These are phyloP conservation scores for Hypsizygus marmoreus DNA, from an alignment of 768 basidiomycete species.

Conservation along the genomic window DNA sequence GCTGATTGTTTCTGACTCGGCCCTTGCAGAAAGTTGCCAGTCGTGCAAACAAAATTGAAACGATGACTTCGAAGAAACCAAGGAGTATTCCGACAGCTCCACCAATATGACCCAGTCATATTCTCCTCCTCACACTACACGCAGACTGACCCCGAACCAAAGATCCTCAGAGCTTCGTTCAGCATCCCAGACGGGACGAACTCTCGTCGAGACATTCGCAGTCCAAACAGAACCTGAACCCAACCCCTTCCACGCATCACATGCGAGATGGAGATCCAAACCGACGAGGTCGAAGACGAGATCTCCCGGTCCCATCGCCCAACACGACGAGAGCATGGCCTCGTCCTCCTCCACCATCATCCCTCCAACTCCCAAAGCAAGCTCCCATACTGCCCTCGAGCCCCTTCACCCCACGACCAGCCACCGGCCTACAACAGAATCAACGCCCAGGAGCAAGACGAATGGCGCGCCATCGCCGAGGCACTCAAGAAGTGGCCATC, in stretches of 20 bases:
- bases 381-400: slow-evolving; percentile 31
- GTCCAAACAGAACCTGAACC: slow-evolving; percentile 37
- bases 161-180: slow-evolving; percentile 45
- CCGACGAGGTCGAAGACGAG: slow-evolving; percentile 44
- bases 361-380: slow-evolving; percentile 68
- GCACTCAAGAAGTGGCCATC: slow-evolving; percentile 73
- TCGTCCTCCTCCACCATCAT: slow-evolving; percentile 76
- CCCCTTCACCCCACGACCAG: slow-evolving; percentile 45
- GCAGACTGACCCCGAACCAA: slow-evolving; percentile 67
- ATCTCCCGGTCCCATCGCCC: slow-evolving; percentile 51
- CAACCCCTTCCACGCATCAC: slow-evolving; percentile 38
- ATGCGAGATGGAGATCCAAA: slow-evolving; percentile 67
- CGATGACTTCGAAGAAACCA: slow-evolving; percentile 57
- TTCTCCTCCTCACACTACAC: slow-evolving; percentile 46
- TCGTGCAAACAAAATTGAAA: slow-evolving; percentile 54
- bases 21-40: slow-evolving; percentile 62
- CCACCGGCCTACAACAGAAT: slow-evolving; percentile 77
- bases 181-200: slow-evolving; percentile 61
- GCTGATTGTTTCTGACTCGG: slow-evolving; percentile 8
- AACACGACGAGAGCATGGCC: slow-evolving; percentile 52
- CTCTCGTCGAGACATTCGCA: slow-evolving; percentile 23
- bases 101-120: slow-evolving; percentile 65
- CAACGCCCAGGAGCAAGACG: slow-evolving; percentile 52
- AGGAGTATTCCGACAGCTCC: slow-evolving; percentile 74
- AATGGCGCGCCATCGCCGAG: slow-evolving; percentile 55